Evolutionary conservation across 2,329 filamentous ascomycete species (phyloP), one percentile per base, ranked within the genome.

Genomic region (Daldinia sp.): DNA sequence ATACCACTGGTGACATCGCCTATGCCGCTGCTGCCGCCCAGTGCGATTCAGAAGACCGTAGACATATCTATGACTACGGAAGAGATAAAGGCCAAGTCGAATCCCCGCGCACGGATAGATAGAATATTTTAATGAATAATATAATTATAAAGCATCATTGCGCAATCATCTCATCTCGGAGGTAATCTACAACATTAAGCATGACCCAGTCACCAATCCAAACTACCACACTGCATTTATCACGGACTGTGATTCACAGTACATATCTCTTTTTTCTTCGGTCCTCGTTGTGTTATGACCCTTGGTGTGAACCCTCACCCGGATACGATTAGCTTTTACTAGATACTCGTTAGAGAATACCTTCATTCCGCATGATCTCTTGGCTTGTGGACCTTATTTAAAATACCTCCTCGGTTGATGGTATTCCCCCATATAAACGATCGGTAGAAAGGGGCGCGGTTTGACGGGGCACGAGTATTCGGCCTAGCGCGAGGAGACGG

Each of bases 1-100:
- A 66, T 68, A n/a, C 63, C 63, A n/a, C 29, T 68, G 25, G 57
- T 64, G 19, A 43, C 56, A 9, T 48, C 56, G 25, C 29, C 63
- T 11, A 58, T 50, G 35, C 35, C 25, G 34, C 5, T 27, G 34
- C 5, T 27, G n/a, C 11, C 45, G 7, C 37, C 39, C 11, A 32
- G 2, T 11, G 10, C 25, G 5, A 64, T 64, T 11, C 55, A 64
- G 23, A 68, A 64, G 34, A 62, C 63, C 2, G 60, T 68, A 34
- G 43, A 64, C 29, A 53, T 64, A 47, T 58, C 51, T 0, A 51
- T 64, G 27, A 60, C 50, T 43, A 57, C 60, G 37, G 63, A 66
- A 50, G 37, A 19, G 4, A 23, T 50, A 3, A 32, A 54, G 3
- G 51, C 58, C 0, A 35, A 48, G 13, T 58, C 45, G 3, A 47